Evolutionary conservation across 768 basidiomycete genomes (phyloP).

Genomic region (Kondoa subrosea): DNA sequence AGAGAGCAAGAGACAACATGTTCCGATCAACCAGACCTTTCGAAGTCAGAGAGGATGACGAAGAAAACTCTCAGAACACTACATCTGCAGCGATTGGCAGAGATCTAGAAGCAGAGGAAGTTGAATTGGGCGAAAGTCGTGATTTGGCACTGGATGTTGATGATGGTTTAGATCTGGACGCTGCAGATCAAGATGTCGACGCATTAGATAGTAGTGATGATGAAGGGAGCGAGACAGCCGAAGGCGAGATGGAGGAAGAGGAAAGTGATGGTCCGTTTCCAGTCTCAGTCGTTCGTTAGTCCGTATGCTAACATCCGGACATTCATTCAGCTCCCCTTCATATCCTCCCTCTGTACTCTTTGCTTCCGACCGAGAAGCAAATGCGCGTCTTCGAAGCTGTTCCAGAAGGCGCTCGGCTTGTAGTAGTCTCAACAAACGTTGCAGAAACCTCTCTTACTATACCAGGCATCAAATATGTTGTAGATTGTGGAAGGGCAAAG

Average conservation of each 20-base stretch:
- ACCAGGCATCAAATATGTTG: slow-evolving; percentile 83
- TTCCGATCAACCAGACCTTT: background rate
- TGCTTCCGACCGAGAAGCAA: slow-evolving; percentile 81
- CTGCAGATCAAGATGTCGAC: slow-evolving; percentile 45
- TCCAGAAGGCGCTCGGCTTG: slow-evolving; percentile 61
- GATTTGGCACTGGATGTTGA: slow-evolving; percentile 35
- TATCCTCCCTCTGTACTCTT: slow-evolving; percentile 79
- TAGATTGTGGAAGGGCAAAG: slow-evolving; percentile 90
- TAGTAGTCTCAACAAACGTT: slow-evolving; percentile 91
- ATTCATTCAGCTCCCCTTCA: slow-evolving; percentile 63
- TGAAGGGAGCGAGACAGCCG: slow-evolving; percentile 42
- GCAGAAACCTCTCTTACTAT: slow-evolving; percentile 97
- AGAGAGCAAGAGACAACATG: slow-evolving; percentile 30
- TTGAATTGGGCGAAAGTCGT: slow-evolving; percentile 45
- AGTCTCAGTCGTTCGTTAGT: background rate
- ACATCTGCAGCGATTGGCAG: slow-evolving; percentile 34
- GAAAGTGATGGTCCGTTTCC: slow-evolving; percentile 42
- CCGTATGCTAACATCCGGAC: background rate
- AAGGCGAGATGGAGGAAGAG: slow-evolving; percentile 40
- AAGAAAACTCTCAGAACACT: slow-evolving; percentile 10
- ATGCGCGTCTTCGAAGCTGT: slow-evolving; percentile 80
- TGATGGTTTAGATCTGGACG: slow-evolving; percentile 45
- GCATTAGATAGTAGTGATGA: slow-evolving; percentile 51
- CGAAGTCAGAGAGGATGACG: background rate
- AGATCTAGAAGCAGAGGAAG: slow-evolving; percentile 63